Percentiles rank a stretch among this genome's conserved stretches.
Evolutionary conservation across 2,329 filamentous ascomycete species (phyloP).

Genomic region (Boeremia exigua): DNA sequence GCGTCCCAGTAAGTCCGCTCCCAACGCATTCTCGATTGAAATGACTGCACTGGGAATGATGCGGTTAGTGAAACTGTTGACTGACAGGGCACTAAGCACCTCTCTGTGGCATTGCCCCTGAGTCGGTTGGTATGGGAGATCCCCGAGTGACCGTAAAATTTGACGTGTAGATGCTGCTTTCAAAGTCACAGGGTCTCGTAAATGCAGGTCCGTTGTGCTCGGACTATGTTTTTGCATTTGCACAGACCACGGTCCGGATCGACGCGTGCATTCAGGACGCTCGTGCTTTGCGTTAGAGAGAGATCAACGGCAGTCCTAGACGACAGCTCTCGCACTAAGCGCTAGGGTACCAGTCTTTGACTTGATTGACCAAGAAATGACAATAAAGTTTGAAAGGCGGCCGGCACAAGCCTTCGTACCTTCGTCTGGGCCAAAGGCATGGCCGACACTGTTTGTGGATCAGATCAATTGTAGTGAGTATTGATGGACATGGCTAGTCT

Average conservation of each 20-base stretch:
- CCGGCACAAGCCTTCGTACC: slow-evolving; percentile 6
- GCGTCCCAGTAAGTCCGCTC: not conserved
- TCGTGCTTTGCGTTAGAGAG: slow-evolving; percentile 18
- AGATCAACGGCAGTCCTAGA: slow-evolving; percentile 24
- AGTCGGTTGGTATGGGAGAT: not conserved
- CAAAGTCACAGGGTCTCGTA: slow-evolving; percentile 16
- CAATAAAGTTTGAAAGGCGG: slow-evolving; percentile 23
- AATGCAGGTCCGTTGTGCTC: slow-evolving; percentile 10
- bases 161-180: slow-evolving; percentile 7
- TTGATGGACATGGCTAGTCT: slow-evolving; percentile 7
- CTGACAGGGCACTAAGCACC: slow-evolving; percentile 8
- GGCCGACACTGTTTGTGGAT: slow-evolving; percentile 23
- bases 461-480: slow-evolving; percentile 9
- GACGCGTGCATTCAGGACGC: slow-evolving; percentile 13
- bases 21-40: slow-evolving; percentile 4
- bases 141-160: not conserved
- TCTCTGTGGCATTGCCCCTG: not conserved
- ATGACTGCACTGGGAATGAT: slow-evolving; percentile 13
- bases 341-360: slow-evolving; percentile 19
- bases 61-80: slow-evolving; percentile 29
- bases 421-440: slow-evolving; percentile 14
- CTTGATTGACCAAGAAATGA: slow-evolving; percentile 11
- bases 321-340: slow-evolving; percentile 23
- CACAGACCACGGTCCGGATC: slow-evolving; percentile 12
- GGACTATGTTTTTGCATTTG: not conserved